Evolutionary conservation across 2,329 filamentous ascomycete species (phyloP).

Genomic region (Ophidiomyces ophidiicola): DNA sequence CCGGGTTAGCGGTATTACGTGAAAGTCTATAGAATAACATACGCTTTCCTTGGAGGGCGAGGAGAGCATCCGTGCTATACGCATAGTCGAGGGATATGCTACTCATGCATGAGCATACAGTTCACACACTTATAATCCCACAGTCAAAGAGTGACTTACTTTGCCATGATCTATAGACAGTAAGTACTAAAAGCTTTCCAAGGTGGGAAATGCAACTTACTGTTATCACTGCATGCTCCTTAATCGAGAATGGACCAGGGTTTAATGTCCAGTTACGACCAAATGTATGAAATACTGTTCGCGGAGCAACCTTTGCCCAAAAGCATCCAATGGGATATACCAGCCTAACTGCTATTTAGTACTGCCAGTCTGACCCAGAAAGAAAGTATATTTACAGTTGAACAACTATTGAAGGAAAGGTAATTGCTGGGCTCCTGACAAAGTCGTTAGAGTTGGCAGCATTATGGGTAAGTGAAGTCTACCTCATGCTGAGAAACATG

Average conservation of each 20-base stretch:
- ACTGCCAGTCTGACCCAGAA: no score
- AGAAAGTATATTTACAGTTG: conserved; percentile 37
- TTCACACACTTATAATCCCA: background rate
- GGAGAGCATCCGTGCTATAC: conserved; percentile 21
- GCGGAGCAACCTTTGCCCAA: conserved; percentile 32
- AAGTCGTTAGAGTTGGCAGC: background rate
- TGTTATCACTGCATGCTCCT: conserved; percentile 35
- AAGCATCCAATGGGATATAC: conserved; percentile 43
- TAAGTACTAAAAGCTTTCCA: conserved; percentile 52
- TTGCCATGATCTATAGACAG: conserved; percentile 52
- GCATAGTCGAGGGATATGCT: conserved; percentile 22
- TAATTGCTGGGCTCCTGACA: conserved; percentile 38
- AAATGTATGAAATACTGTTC: conserved; percentile 27
- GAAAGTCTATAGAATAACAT: background rate
- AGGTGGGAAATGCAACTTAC: conserved; percentile 47
- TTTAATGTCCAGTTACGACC: conserved; percentile 32
- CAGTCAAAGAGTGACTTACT: conserved; percentile 43
- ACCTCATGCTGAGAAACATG: conserved; percentile 43
- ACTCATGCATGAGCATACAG: background rate
- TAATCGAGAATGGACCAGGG: conserved; percentile 36
- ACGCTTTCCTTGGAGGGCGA: conserved; percentile 20
- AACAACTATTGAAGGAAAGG: conserved; percentile 47
- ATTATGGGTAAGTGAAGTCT: conserved; percentile 13
- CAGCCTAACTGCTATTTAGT: conserved; percentile 50
- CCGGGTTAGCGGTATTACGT: background rate